These are phyloP conservation scores for Haberlea rhodopensis DNA, from an alignment of 257 asterid genomes.

Conservation along the genomic window DNA sequence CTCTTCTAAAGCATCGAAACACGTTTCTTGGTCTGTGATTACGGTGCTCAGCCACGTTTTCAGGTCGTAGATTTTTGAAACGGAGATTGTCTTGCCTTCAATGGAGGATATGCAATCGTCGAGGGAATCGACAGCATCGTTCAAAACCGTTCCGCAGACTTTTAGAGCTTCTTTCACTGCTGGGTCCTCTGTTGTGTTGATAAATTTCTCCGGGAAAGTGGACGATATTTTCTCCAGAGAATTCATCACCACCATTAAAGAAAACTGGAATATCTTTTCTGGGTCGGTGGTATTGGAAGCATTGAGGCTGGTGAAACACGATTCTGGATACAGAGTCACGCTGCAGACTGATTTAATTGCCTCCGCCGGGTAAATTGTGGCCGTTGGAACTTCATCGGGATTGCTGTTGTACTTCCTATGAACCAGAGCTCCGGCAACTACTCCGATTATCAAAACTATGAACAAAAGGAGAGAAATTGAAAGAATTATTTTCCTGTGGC, in stretches of 20 bases:
- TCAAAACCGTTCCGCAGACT: conserved; percentile 47
- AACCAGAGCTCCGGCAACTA: conserved; percentile 52
- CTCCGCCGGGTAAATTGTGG: conserved; percentile 31
- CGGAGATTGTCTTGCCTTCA: conserved; percentile 21
- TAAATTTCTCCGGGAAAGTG: conserved; percentile 34
- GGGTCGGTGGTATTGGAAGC: conserved; percentile 54
- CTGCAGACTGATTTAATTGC: conserved; percentile 63
- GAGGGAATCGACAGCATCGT: conserved; percentile 61
- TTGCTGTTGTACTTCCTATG: conserved; percentile 32
- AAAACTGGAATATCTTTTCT: conserved; percentile 45
- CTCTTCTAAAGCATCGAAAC: conserved; percentile 65
- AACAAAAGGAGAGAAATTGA: conserved; percentile 41
- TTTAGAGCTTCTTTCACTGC: conserved; percentile 42
- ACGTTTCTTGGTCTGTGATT: conserved; percentile 69
- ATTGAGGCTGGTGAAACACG: conserved; percentile 46
- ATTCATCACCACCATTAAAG: conserved; percentile 40
- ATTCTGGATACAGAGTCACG: conserved; percentile 44
- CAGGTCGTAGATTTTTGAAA: conserved; percentile 33
- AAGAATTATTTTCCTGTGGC: conserved; percentile 53
- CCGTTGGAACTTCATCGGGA: conserved; percentile 13
- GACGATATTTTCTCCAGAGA: conserved; percentile 40
- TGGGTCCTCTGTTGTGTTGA: conserved; percentile 28
- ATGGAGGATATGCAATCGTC: conserved; percentile 42
- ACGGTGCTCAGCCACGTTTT: conserved; percentile 70
- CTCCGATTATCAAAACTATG: conserved; percentile 41